Base-by-base conservation (phyloP, 2,329 filamentous ascomycete species). In the Epichloe amarillans region DNA sequence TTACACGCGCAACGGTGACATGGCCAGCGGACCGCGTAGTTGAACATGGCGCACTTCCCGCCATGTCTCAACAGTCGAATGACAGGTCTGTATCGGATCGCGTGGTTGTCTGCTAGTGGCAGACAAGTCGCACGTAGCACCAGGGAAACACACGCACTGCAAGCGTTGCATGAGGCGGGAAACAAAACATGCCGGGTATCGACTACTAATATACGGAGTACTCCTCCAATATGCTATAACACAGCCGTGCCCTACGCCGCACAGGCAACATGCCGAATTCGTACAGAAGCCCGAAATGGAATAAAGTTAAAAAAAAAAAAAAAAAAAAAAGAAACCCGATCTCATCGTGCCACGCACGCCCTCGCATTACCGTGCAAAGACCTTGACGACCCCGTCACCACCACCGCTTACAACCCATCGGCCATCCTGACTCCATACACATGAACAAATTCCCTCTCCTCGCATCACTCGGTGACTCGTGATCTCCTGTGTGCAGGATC, bases 341-440 rank as follows among this genome's bases (percentile, higher is more conserved):
- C 1, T 19, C 45, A 23, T 36, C 30, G 21, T 44, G 48, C 35
- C 30, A 30, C 40, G 8, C 30, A 30, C 40, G 8, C 8, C 40
- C n/a, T 12, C 17, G 23, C 36, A 35, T 40, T 65, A 82, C 52
- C 79, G 72, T 51, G 80, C 76, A 72, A 83, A 97, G 52, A 97
- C 90, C 73, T 97, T 97, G 55, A 96, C 91, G 37, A 95, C 84
- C 6, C 93, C 93, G 65, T 98, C 93, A 12, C 93, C 93, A 40
- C 93, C 93, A 38, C 86, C 91, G 60, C 88, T 94, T 52, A 97
- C 88, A 38, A 98, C 90, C 79, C 93, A 93, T 57, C 89, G 80
- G 36, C 91, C 90, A 63, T 98, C 93, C 60, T 89, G 86, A 64
- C 89, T 95, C 93, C 93, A 98, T 17, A 93, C 87, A 4, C 95